phyloP scores from a whole-genome alignment of 78 protist genomes.

The Chrysochromulina tobinii region DNA sequence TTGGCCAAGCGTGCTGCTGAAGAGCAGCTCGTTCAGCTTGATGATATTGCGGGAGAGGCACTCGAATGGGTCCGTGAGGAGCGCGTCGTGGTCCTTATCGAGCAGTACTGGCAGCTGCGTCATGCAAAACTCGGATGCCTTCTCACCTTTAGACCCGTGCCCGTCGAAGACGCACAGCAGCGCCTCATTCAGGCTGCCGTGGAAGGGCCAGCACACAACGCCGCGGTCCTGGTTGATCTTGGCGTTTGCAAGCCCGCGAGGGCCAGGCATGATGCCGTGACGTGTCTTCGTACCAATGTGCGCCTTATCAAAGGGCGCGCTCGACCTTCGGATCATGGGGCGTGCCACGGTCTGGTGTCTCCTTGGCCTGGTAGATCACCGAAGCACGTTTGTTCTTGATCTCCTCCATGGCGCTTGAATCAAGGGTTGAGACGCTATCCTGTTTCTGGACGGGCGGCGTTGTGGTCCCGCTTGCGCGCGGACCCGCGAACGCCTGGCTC shows the following conservation, averaged over 20 bases:
- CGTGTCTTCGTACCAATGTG: neutral
- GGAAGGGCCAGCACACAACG: neutral
- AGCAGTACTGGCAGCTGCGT: neutral
- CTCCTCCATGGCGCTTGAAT: too few species aligned
- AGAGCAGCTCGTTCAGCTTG: neutral
- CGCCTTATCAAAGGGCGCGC: too few species aligned
- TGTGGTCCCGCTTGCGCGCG: too few species aligned
- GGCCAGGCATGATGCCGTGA: neutral
- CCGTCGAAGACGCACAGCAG: neutral
- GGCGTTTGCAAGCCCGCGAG: neutral
- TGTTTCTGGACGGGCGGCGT: too few species aligned
- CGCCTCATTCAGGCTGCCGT: neutral
- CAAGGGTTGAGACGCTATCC: too few species aligned
- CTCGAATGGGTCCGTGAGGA: neutral
- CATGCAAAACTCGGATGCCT: neutral
- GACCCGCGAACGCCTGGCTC: too few species aligned
- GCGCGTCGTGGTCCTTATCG: neutral
- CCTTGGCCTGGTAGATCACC: too few species aligned
- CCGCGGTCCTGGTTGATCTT: conserved; percentile 9
- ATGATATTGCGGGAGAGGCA: neutral
- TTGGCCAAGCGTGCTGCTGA: neutral
- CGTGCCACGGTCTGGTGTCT: too few species aligned
- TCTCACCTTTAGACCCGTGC: neutral
- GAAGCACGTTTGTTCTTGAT: too few species aligned
- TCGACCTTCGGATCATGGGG: too few species aligned